These are phyloP conservation scores for Gleditsia sinensis DNA, from an alignment of 306 rosid species.

Conservation along the genomic window DNA sequence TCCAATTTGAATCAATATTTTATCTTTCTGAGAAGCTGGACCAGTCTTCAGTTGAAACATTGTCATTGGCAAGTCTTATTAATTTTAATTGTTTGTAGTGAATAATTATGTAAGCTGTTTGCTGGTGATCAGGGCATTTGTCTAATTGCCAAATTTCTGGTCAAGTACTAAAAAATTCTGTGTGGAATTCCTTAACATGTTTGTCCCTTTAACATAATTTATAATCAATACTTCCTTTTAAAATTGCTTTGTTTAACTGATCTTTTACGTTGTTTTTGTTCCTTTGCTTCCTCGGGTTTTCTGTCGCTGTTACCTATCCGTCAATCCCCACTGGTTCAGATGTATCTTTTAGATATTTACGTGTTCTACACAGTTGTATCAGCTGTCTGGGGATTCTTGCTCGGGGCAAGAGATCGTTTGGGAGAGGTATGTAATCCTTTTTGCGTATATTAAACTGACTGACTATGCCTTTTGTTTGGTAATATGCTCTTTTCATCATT, in stretches of 20 bases:
- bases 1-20: constrained; percentile 9
- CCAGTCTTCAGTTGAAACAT: not conserved
- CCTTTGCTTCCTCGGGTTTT: not conserved
- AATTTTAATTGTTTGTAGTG: not conserved
- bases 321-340: constrained; percentile 53
- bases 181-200: not conserved
- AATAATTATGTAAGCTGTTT: not conserved
- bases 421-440: constrained; percentile 71
- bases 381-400: constrained; percentile 83
- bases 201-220: not conserved
- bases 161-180: not conserved
- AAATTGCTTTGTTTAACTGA: not conserved
- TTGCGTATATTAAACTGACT: not conserved
- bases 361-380: constrained; percentile 80
- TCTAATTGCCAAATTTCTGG: constrained; percentile 14
- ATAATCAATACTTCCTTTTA: not conserved
- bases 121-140: not conserved
- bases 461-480: constrained; percentile 2
- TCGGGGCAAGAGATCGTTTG: constrained; percentile 90
- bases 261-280: not conserved
- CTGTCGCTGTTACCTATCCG: not conserved
- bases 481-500: constrained; percentile 18
- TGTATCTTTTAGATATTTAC: constrained; percentile 76
- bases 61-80: not conserved
- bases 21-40: not conserved